A percentile compares a stretch with the other conserved stretches of the same genome.
Conservation (phyloP, 1,284 basidiomycete species). For the Coniferiporia weirii region DNA sequence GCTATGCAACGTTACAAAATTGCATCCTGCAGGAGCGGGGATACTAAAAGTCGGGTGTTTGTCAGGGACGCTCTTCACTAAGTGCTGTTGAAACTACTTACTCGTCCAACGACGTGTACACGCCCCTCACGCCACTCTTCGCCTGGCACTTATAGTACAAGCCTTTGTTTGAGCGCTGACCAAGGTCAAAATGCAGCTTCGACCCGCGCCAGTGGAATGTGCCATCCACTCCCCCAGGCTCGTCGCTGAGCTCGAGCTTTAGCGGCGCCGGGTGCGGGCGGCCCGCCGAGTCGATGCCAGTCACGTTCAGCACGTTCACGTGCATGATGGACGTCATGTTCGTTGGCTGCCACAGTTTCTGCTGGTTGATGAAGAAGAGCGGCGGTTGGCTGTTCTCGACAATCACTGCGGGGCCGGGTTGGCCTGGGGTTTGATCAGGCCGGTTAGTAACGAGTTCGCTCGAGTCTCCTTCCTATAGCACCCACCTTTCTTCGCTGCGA, state of each 20-base stretch:
- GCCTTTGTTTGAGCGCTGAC: slow-evolving; percentile 38
- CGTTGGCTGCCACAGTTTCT: slow-evolving; percentile 47
- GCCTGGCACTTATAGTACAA: slow-evolving; percentile 47
- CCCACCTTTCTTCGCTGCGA: slow-evolving; percentile 20
- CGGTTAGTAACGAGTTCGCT: neutral
- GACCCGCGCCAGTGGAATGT: slow-evolving; percentile 52
- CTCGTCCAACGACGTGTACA: slow-evolving; percentile 47
- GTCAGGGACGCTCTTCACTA: neutral
- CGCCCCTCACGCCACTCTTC: slow-evolving; percentile 33
- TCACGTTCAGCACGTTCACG: slow-evolving; percentile 51
- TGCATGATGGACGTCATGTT: slow-evolving; percentile 52
- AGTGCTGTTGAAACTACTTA: slow-evolving; percentile 28
- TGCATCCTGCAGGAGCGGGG: slow-evolving; percentile 14
- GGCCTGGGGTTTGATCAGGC: slow-evolving; percentile 20
- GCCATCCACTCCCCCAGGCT: slow-evolving; percentile 38
- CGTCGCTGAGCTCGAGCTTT: slow-evolving; percentile 40
- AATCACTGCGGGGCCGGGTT: slow-evolving; percentile 29
- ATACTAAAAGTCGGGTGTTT: slow-evolving; percentile 2
- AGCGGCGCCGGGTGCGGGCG: slow-evolving; percentile 36
- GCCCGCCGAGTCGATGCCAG: slow-evolving; percentile 24
- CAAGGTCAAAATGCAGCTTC: slow-evolving; percentile 49
- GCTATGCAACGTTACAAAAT: slow-evolving; percentile 18
- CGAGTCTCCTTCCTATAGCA: too few relatives aligned
- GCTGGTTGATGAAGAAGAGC: slow-evolving; percentile 49
- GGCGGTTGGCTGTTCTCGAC: slow-evolving; percentile 31